phyloP scores from a whole-genome alignment of 352 stramenopile species.

The Blastocystis sp. region DNA sequence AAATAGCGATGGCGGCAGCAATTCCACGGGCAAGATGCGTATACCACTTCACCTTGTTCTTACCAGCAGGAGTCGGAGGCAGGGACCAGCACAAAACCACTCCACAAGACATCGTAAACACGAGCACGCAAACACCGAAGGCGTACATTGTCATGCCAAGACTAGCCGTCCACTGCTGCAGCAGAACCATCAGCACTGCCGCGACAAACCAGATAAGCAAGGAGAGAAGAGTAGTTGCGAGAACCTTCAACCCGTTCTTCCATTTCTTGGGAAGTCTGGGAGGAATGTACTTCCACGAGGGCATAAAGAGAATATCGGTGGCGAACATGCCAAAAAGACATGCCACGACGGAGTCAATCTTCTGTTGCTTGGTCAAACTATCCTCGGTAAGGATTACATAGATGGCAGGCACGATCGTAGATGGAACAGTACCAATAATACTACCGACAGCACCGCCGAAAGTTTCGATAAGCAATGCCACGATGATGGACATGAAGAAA shows the following conservation, averaged over 20 bases:
- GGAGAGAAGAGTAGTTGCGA: conserved; percentile 22
- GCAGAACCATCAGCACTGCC: neutral
- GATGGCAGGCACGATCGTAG: conserved; percentile 42
- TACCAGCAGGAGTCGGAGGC: conserved; percentile 50
- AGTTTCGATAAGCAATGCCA: conserved; percentile 33
- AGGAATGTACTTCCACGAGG: conserved; percentile 51
- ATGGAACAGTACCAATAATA: conserved; percentile 49
- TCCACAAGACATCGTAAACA: neutral
- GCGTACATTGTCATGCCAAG: conserved; percentile 16
- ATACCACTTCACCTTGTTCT: conserved; percentile 62
- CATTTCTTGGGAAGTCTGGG: conserved; percentile 37
- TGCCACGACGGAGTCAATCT: neutral
- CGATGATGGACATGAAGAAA: conserved; percentile 61
- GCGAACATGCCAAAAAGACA: conserved; percentile 38
- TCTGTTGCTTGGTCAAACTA: neutral
- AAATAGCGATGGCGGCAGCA: conserved; percentile 16
- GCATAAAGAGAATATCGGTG: conserved; percentile 66
- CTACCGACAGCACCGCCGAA: conserved; percentile 62
- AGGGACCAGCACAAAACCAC: conserved; percentile 21
- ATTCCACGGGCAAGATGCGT: conserved; percentile 26
- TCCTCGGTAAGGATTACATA: conserved; percentile 38
- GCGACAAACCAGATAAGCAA: conserved; percentile 36
- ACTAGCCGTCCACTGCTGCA: neutral
- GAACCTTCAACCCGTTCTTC: conserved; percentile 2
- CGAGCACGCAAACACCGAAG: neutral